Evolutionary conservation across 768 basidiomycete species (phyloP), one percentile per base, ranked within the genome.

Genomic region (Amanita thiersii): DNA sequence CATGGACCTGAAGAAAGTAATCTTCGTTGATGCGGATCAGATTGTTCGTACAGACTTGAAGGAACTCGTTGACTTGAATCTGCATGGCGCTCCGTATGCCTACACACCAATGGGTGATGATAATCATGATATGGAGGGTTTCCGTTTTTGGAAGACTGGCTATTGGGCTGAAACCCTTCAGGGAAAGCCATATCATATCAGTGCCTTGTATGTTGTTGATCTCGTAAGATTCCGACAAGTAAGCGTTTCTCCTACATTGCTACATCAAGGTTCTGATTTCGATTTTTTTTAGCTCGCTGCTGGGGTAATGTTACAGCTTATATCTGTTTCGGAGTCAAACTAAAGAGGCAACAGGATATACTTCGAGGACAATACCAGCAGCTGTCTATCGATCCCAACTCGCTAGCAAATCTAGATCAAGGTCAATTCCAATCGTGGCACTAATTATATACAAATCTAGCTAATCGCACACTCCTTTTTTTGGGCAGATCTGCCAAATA

Each of bases 61-160:
- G 57, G 91, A 97, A 54, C 70, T 99, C 9, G 83, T 96, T n/a
- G 86, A 96, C 51, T 62, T 96, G 37, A 86, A 99, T 55, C 68
- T 99, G 8, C 77, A 91, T 19, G 92, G 92, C 0, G 88, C 90
- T 0, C 92, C 94, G 1, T 98, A 98, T 50, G 92, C 84, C 0
- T 97, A 93, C 52, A 88, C 93, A 0, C 96, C 96, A 0, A 99
- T 99, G 96, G 96, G 96, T 2, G 81, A 94, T 52, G 89, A 94
- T 52, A 87, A 94, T 48, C 61, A 65, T 17, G 96, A 93, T 23
- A 96, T 97, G 84, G 96, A 98, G 57, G 92, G 93, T 0, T 99
- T 92, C 68, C 70, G 96, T 20, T 99, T 99, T 68, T 99, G 96
- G 96, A 97, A 98, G 65, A 86, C 81, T 0, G 96, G 92, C 0